A percentile compares a stretch with the other conserved stretches of the same genome.
Evolutionary conservation across 2,329 filamentous ascomycete genomes (phyloP).

Genomic region (Neoarthrinium moseri): DNA sequence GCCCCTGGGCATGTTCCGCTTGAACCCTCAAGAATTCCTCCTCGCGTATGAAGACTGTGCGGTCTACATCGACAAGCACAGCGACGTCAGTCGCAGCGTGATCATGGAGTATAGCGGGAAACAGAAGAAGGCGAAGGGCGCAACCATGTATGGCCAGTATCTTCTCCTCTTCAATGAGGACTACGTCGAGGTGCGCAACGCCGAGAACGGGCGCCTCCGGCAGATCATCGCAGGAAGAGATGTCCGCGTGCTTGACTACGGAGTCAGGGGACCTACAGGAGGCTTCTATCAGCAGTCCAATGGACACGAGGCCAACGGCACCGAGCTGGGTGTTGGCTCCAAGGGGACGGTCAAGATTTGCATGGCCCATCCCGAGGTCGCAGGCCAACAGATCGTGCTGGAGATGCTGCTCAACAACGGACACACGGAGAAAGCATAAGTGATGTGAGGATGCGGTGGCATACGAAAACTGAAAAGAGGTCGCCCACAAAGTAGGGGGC

Average conservation of each 20-base stretch:
- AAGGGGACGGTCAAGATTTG: constrained; percentile 87
- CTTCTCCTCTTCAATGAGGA: constrained; percentile 92
- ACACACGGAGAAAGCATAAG: constrained; percentile 47
- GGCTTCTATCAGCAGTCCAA: constrained; percentile 33
- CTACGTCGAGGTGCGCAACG: constrained; percentile 95
- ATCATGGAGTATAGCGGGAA: constrained; percentile 99
- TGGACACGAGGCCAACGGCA: constrained; percentile 29
- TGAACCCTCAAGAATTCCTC: constrained; percentile 89
- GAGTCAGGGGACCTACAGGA: constrained; percentile 62
- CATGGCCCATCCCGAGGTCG: constrained; percentile 89
- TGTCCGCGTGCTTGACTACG: constrained; percentile 87
- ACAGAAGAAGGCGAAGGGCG: constrained; percentile 71
- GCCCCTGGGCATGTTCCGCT: constrained; percentile 93
- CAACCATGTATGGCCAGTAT: constrained; percentile 89
- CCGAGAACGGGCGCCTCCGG: constrained; percentile 87
- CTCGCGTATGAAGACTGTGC: constrained; percentile 94
- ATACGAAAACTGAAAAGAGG: too few species aligned
- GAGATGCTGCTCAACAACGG: constrained; percentile 93
- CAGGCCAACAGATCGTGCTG: constrained; percentile 82
- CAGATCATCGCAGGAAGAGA: constrained; percentile 94
- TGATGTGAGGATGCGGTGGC: too few species aligned
- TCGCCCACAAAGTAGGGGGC: too few species aligned
- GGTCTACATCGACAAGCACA: constrained; percentile 97
- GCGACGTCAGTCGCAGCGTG: constrained; percentile 87
- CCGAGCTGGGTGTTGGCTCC: constrained; percentile 41